phyloP scores from a whole-genome alignment of 352 stramenopile species.

The Phytophthora macrochlamydospora region DNA sequence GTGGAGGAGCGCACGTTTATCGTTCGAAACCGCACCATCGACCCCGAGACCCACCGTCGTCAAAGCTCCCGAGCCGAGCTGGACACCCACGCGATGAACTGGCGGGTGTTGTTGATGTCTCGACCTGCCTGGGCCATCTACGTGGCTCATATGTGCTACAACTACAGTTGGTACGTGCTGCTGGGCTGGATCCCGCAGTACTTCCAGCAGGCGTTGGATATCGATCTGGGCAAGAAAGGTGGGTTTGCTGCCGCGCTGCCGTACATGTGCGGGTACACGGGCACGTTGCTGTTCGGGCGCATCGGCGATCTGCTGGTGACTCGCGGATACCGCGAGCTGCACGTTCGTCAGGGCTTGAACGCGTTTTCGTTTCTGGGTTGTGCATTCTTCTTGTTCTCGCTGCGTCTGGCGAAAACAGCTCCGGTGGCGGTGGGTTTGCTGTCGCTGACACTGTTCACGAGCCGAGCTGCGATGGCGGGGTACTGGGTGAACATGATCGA shows the following conservation, averaged over 20 bases:
- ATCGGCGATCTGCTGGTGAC: slow-evolving; percentile 71
- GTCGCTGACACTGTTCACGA: slow-evolving; percentile 80
- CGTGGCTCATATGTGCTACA: slow-evolving; percentile 86
- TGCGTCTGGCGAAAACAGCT: slow-evolving; percentile 68
- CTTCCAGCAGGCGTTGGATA: slow-evolving; percentile 78
- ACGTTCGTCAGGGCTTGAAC: slow-evolving; percentile 83
- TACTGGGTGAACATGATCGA: slow-evolving; percentile 93
- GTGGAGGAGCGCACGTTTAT: slow-evolving; percentile 67
- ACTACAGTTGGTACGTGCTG: slow-evolving; percentile 90
- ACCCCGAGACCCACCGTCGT: slow-evolving; percentile 45
- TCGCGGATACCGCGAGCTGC: slow-evolving; percentile 67
- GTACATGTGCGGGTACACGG: slow-evolving; percentile 81
- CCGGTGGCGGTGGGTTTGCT: slow-evolving; percentile 65
- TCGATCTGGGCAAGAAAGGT: slow-evolving; percentile 74
- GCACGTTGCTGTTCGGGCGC: slow-evolving; percentile 73
- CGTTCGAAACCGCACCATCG: slow-evolving; percentile 59
- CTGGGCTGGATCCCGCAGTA: slow-evolving; percentile 90
- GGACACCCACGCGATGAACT: slow-evolving; percentile 65
- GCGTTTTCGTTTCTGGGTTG: slow-evolving; percentile 74
- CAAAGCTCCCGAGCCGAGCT: slow-evolving; percentile 45
- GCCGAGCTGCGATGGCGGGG: slow-evolving; percentile 72
- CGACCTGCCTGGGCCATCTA: slow-evolving; percentile 85
- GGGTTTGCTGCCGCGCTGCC: slow-evolving; percentile 71
- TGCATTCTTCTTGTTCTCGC: slow-evolving; percentile 68
- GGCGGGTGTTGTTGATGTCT: slow-evolving; percentile 66